These are phyloP conservation scores for Phaeomoniella chlamydospora DNA, from an alignment of 2,329 filamentous ascomycete species.

Conservation along the genomic window DNA sequence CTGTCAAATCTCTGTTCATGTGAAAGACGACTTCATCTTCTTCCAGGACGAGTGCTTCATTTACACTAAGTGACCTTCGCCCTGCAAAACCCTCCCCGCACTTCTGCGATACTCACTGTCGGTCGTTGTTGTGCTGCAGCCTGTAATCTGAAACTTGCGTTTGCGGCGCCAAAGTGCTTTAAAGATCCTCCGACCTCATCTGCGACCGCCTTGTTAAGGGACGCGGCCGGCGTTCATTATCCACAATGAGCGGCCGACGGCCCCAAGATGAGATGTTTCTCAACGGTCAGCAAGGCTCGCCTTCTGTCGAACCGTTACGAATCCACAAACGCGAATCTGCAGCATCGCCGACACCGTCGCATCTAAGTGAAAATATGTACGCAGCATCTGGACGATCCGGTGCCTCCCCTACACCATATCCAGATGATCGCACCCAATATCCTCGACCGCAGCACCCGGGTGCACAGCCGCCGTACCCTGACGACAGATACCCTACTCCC, in stretches of 20 bases:
- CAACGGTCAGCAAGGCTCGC: constrained; percentile 40
- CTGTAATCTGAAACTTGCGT: not conserved
- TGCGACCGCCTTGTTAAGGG: not conserved
- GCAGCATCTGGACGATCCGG: constrained; percentile 23
- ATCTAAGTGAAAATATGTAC: constrained; percentile 15
- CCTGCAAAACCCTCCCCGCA: not conserved
- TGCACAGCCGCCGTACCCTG: constrained; percentile 18
- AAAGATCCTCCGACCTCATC: not conserved
- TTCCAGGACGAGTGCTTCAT: not conserved
- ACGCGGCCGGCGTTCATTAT: too few species aligned
- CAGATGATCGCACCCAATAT: constrained; percentile 43
- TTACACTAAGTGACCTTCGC: not conserved
- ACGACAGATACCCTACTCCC: constrained; percentile 12
- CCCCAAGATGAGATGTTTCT: constrained; percentile 49
- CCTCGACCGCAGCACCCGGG: constrained; percentile 22
- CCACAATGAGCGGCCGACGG: constrained; percentile 1
- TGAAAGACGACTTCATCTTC: not conserved
- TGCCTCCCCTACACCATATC: constrained; percentile 60
- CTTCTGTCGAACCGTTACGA: constrained; percentile 68
- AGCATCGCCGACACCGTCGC: constrained; percentile 34
- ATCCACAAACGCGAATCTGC: constrained; percentile 66
- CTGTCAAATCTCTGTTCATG: too few species aligned
- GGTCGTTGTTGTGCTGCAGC: not conserved
- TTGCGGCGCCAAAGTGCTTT: not conserved
- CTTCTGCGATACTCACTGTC: not conserved